Base-by-base conservation (phyloP, 2,329 filamentous ascomycete genomes). In the Fusarium sterilihyphosum region DNA sequence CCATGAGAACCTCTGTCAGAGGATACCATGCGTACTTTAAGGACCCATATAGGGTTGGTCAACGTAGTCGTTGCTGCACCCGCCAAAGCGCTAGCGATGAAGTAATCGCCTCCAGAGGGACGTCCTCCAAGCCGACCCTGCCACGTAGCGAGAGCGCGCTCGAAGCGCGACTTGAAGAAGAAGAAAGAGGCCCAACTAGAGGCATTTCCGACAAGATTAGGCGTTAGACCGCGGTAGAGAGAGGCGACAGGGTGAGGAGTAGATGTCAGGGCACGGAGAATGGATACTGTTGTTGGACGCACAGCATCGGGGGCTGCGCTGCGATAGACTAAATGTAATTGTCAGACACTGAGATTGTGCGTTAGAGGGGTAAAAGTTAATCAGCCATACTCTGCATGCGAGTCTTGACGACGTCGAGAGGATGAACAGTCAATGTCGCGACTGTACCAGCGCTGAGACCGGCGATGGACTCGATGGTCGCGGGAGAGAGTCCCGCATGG, bases 21-120 rank as follows among this genome's bases (percentile, higher is more conserved):
- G 37, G 95, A 94, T 31, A 98, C 87, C 95, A 99, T 98, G 73
- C 96, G 93, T 14, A 96, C 98, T 86, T 98, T 98, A 82, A 99
- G 91, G 6, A 99, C 96, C 96, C 96, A 99, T 78, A 99, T 92
- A 6, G 96, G 96, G 81, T 98, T 98, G 37, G 96, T 98, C 74
- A 96, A 87, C 37, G 94, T 84, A 49, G 95, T 93, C 4, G 95
- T 97, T 46, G 94, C 83, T 24, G 92, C 86, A 37, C 96, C 95
- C 74, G 88, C 85, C 35, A 88, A 79, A n/a, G 86, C 93, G 40
- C 93, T 95, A 8, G 95, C 91, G 53, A 92, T 78, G 81, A 98
- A 96, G 85, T 95, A 98, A 82, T 98, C 94, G 33, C 86, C 86
- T 11, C 90, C 89, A 6, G 87, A 75, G 46, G 80, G 78, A 43